phyloP scores from a whole-genome alignment of 306 rosid genomes.

The Vigna hirtella region DNA sequence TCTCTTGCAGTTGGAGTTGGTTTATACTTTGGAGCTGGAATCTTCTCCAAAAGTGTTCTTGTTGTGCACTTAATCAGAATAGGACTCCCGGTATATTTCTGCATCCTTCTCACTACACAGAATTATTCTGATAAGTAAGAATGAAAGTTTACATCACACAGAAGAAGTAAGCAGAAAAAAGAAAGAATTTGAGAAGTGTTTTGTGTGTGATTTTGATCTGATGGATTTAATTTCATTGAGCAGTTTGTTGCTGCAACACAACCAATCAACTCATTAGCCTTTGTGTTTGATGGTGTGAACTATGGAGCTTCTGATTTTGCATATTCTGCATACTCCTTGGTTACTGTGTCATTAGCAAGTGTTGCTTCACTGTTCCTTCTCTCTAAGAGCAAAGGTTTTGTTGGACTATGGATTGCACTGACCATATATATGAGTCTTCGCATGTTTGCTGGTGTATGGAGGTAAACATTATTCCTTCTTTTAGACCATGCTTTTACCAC shows the following conservation, averaged over 20 bases:
- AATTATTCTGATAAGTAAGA: too few species aligned
- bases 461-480: slow-evolving; percentile 51
- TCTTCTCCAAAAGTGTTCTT: slow-evolving; percentile 66
- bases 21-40: slow-evolving; percentile 78
- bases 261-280: slow-evolving; percentile 88
- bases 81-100: slow-evolving; percentile 72
- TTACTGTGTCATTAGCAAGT: slow-evolving; percentile 76
- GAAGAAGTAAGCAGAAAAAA: background rate
- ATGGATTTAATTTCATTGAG: slow-evolving; percentile 9
- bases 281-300: slow-evolving; percentile 94
- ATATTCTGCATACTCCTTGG: slow-evolving; percentile 87
- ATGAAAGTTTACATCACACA: too few species aligned
- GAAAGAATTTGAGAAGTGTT: background rate
- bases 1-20: slow-evolving; percentile 78
- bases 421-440: slow-evolving; percentile 90
- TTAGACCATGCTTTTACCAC: too few species aligned
- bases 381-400: slow-evolving; percentile 67
- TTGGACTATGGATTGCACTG: slow-evolving; percentile 93
- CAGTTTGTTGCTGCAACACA: slow-evolving; percentile 99
- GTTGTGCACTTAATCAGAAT: slow-evolving; percentile 80
- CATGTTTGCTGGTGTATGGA: slow-evolving; percentile 87
- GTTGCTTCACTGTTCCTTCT: slow-evolving; percentile 67
- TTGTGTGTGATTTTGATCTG: background rate
- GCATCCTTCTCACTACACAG: background rate
- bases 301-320: slow-evolving; percentile 98